A percentile compares a stretch with the other conserved stretches of the same genome.
phyloP scores from a whole-genome alignment of 176 grass and related monocot genomes.

The Oryza australiensis region DNA sequence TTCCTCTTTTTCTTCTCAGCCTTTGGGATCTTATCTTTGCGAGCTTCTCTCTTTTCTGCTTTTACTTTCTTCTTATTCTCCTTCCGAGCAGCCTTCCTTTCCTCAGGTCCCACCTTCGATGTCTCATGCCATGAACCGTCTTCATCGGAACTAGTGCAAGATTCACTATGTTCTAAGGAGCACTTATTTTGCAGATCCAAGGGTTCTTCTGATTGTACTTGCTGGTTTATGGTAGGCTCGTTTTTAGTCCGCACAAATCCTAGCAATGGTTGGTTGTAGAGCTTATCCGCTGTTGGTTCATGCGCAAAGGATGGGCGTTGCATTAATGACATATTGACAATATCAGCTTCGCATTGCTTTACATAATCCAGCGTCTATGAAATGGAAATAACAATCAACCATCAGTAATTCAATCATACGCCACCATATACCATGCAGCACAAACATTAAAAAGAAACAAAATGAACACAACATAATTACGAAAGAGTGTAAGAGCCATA shows the following conservation, averaged over 20 bases:
- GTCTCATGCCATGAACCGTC: slow-evolving; percentile 48
- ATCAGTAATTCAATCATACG: background rate
- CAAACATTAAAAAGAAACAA: slow-evolving; percentile 8
- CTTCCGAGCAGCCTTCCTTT: slow-evolving; percentile 74
- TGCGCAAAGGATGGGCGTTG: slow-evolving; percentile 62
- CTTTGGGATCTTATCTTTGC: slow-evolving; percentile 76
- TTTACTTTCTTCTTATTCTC: slow-evolving; percentile 95
- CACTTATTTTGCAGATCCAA: slow-evolving; percentile 34
- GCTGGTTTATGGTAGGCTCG: slow-evolving; percentile 25
- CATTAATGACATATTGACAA: slow-evolving; percentile 72
- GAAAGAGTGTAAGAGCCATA: background rate
- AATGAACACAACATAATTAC: background rate
- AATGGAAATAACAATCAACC: slow-evolving; percentile 28
- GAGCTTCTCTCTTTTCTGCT: slow-evolving; percentile 79
- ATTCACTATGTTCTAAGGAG: slow-evolving; percentile 38
- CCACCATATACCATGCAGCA: background rate
- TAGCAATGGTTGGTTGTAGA: slow-evolving; percentile 74
- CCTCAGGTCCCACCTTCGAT: slow-evolving; percentile 60
- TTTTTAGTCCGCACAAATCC: slow-evolving; percentile 68
- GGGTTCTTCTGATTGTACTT: slow-evolving; percentile 14
- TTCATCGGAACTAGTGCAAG: slow-evolving; percentile 45
- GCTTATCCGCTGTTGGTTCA: slow-evolving; percentile 73
- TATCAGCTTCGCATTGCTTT: slow-evolving; percentile 87
- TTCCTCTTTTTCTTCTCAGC: slow-evolving; percentile 90
- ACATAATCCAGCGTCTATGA: slow-evolving; percentile 67